phyloP scores from a whole-genome alignment of 2,329 filamentous ascomycete genomes.

The Nakataea oryzae region DNA sequence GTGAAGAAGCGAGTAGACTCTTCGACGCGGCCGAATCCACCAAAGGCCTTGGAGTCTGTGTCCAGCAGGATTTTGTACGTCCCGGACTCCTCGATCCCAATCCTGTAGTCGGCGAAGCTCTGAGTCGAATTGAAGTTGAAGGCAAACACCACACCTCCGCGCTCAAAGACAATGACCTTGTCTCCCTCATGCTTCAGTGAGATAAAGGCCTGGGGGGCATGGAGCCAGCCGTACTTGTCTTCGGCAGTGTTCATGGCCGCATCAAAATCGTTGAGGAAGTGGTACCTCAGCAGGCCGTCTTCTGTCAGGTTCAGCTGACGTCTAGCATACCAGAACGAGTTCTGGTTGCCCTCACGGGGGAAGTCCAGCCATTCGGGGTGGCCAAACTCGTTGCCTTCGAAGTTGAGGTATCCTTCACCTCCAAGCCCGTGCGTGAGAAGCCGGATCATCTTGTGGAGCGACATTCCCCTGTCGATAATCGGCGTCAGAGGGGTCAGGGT shows the following conservation, averaged over 20 bases:
- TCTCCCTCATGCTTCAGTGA: conserved; percentile 88
- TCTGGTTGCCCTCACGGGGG: conserved; percentile 82
- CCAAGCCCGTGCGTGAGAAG: conserved; percentile 84
- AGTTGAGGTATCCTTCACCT: conserved; percentile 96
- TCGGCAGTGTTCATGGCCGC: conserved; percentile 81
- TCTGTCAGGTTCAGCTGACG: conserved; percentile 90
- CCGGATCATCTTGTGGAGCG: conserved; percentile 95
- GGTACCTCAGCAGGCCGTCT: conserved; percentile 75
- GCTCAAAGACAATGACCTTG: conserved; percentile 93
- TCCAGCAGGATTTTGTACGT: conserved; percentile 83
- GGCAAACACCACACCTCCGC: conserved; percentile 79
- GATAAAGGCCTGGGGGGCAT: conserved; percentile 77
- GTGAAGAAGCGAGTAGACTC: conserved; percentile 85
- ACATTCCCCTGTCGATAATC: conserved; percentile 81
- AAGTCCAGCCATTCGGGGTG: conserved; percentile 99
- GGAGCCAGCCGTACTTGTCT: conserved; percentile 84
- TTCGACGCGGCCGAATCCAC: conserved; percentile 69
- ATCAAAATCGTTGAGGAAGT: conserved; percentile 90
- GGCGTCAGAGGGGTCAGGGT: conserved; percentile 71
- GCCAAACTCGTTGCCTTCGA: conserved; percentile 97
- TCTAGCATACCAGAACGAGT: conserved; percentile 90
- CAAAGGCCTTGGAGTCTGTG: conserved; percentile 66
- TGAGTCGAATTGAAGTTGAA: conserved; percentile 89
- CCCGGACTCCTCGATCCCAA: conserved; percentile 75
- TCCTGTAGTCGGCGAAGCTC: conserved; percentile 85